Percentiles rank a stretch among this genome's conserved stretches.
These are phyloP conservation scores for Aspergillus ostianus DNA, from an alignment of 495 filamentous ascomycete species.

Conservation along the genomic window DNA sequence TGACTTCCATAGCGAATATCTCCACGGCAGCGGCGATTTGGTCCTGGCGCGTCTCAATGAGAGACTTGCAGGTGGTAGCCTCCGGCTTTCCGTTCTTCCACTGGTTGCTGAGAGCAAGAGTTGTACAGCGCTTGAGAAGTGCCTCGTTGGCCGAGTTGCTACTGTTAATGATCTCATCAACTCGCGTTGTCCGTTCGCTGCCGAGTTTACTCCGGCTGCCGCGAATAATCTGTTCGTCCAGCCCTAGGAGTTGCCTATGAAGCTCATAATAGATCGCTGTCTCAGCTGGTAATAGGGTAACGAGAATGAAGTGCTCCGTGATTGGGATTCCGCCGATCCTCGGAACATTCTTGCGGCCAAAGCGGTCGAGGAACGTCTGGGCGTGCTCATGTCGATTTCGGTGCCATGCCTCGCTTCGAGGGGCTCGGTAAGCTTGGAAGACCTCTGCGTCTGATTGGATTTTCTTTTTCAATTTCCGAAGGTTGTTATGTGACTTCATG, in stretches of 20 bases:
- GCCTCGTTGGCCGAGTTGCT: conserved; percentile 44
- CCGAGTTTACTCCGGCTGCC: conserved; percentile 29
- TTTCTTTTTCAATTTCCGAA: conserved; percentile 23
- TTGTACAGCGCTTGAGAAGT: conserved; percentile 47
- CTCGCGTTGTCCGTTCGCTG: conserved; percentile 36
- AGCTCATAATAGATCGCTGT: conserved; percentile 47
- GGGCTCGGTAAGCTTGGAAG: conserved; percentile 44
- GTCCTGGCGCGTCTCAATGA: conserved; percentile 23
- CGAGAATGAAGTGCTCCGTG: conserved; percentile 34
- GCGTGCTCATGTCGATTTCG: conserved; percentile 45
- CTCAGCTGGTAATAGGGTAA: conserved; percentile 41
- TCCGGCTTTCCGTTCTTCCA: conserved; percentile 18
- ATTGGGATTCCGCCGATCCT: conserved; percentile 45
- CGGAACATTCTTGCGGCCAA: conserved; percentile 51
- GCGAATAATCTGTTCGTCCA: conserved; percentile 40
- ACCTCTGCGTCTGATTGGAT: conserved; percentile 41
- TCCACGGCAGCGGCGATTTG: conserved; percentile 31
- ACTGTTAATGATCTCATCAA: conserved; percentile 42
- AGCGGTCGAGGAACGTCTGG: conserved; percentile 52
- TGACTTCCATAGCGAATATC: conserved; percentile 26
- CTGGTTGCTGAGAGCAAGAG: conserved; percentile 18
- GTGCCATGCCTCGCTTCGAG: conserved; percentile 52
- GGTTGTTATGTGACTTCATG: conserved; percentile 31
- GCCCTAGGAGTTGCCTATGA: conserved; percentile 40
- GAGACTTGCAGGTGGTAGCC: conserved; percentile 17